A percentile compares a stretch with the other conserved stretches of the same genome.
phyloP scores from a whole-genome alignment of 352 stramenopile genomes.

The Globisporangium mamillatum region DNA sequence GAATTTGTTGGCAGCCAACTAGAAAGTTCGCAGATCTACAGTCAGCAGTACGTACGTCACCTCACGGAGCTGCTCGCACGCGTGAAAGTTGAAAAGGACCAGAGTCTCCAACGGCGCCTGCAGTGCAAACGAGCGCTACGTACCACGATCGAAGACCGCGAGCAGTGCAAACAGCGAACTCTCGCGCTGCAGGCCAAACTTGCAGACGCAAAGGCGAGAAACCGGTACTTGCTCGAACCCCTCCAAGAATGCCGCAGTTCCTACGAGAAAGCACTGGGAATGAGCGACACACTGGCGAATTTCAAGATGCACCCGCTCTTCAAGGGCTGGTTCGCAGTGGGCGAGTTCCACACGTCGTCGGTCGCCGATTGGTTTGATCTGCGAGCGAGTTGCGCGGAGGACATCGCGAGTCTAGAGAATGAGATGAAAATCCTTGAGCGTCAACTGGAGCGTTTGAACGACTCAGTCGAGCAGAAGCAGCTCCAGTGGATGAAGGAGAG shows the following conservation, averaged over 20 bases:
- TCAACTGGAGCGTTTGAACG: constrained; percentile 12
- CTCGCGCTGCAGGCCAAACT: constrained; percentile 20
- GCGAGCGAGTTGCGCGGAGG: constrained; percentile 20
- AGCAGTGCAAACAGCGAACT: constrained; percentile 19
- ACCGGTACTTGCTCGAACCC: constrained; percentile 20
- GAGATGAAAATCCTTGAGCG: constrained; percentile 21
- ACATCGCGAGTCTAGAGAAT: constrained; percentile 24
- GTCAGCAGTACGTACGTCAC: constrained; percentile 12
- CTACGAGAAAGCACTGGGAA: constrained; percentile 23
- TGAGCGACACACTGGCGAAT: constrained; percentile 24
- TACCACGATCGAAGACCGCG: constrained; percentile 19
- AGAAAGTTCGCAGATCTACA: constrained; percentile 10
- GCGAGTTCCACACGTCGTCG: constrained; percentile 30
- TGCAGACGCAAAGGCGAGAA: constrained; percentile 17
- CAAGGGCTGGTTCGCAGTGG: constrained; percentile 31
- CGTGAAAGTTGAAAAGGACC: constrained; percentile 14
- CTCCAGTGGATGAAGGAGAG: constrained; percentile 28
- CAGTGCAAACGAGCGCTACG: constrained; percentile 17
- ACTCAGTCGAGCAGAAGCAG: constrained; percentile 12
- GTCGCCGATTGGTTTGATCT: constrained; percentile 29
- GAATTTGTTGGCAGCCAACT: constrained; percentile 18
- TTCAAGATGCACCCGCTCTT: constrained; percentile 38
- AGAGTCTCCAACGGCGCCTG: constrained; percentile 7
- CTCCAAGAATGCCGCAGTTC: constrained; percentile 22
- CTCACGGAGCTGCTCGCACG: constrained; percentile 6